Evolutionary conservation across 306 rosid species (phyloP), one percentile per base, ranked within the genome.

Genomic region (Cicer chorassanicum): DNA sequence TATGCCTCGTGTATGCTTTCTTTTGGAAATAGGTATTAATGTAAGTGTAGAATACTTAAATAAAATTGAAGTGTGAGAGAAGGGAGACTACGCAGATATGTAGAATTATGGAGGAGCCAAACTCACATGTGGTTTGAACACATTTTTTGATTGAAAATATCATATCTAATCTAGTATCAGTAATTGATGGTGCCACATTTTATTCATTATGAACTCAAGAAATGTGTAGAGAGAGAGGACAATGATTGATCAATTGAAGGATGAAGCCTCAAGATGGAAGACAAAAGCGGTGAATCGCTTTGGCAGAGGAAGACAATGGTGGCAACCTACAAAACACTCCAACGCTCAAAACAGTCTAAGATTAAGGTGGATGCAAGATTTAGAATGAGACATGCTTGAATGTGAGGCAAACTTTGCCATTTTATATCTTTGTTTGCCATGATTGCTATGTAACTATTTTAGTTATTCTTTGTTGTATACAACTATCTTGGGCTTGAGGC

Each of bases 11-110:
- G 42, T 48, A 39, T 64, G 18, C 50, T 75, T 75, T 75, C 45
- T 50, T 50, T 29, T 53, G 29, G 65, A 54, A 39, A 50, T 40
- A 18, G 7, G 29, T 24, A 19, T 11, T 39, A 50, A 51, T 13
- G 7, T 0, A 62, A 75, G 65, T 65, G 65, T 2, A 44, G 55
- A 64, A 7, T 51, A 75, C 43, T 75, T n/a, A 50, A 50, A 64
- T 61, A 36, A 61, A 48, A 49, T 10, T 46, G 6, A 48, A 34
- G 34, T 36, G 7, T 41, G 29, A 42, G 16, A 24, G 54, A 73
- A 44, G 13, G 36, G 50, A 73, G 9, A 12, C 55, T 29, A 46
- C 60, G 75, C 11, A 49, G 39, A 73, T 48, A 73, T 9, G 13
- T 36, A 43, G 24, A 44, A 57, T n/a, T 7, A 40, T 41, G 43